phyloP scores from a whole-genome alignment of 805 yeast genomes.

The Wickerhamomyces kurtzmanii region DNA sequence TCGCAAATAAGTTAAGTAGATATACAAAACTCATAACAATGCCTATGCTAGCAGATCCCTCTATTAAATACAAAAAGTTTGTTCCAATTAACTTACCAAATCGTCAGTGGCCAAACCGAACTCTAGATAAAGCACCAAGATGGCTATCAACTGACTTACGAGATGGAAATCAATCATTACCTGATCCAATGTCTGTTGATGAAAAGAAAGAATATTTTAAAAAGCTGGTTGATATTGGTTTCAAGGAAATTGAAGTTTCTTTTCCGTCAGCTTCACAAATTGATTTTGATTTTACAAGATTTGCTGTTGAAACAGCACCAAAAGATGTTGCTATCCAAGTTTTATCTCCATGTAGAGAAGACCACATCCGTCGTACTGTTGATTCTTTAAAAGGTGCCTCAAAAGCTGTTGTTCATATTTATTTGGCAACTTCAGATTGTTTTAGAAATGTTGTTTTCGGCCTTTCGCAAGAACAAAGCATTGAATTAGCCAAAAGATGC shows the following conservation, averaged over 20 bases:
- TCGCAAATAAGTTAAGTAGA: too few relatives aligned
- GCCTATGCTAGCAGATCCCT: too few relatives aligned
- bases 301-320: slow-evolving; percentile 66
- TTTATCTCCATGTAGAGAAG: slow-evolving; percentile 68
- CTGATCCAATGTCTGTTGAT: slow-evolving; percentile 80
- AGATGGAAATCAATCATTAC: slow-evolving; percentile 79
- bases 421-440: slow-evolving; percentile 67
- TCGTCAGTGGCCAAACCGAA: slow-evolving; percentile 62
- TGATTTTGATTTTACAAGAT: slow-evolving; percentile 74
- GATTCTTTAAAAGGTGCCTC: slow-evolving; percentile 70
- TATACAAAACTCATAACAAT: too few relatives aligned
- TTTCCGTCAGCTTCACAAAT: slow-evolving; percentile 76
- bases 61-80: slow-evolving; percentile 51
- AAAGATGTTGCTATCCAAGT: slow-evolving; percentile 72
- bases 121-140: slow-evolving; percentile 56
- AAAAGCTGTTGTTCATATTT: slow-evolving; percentile 66
- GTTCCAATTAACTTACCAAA: slow-evolving; percentile 43
- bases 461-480: slow-evolving; percentile 43
- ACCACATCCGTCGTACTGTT: slow-evolving; percentile 59
- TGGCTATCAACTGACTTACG: slow-evolving; percentile 80
- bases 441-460: slow-evolving; percentile 67
- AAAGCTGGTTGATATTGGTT: slow-evolving; percentile 63
- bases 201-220: slow-evolving; percentile 66
- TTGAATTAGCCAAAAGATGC: slow-evolving; percentile 52
- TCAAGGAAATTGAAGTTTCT: slow-evolving; percentile 77